Evolutionary conservation across 495 filamentous ascomycete species (phyloP), one percentile per base, ranked within the genome.

Genomic region (Hypoxylon intermedium): DNA sequence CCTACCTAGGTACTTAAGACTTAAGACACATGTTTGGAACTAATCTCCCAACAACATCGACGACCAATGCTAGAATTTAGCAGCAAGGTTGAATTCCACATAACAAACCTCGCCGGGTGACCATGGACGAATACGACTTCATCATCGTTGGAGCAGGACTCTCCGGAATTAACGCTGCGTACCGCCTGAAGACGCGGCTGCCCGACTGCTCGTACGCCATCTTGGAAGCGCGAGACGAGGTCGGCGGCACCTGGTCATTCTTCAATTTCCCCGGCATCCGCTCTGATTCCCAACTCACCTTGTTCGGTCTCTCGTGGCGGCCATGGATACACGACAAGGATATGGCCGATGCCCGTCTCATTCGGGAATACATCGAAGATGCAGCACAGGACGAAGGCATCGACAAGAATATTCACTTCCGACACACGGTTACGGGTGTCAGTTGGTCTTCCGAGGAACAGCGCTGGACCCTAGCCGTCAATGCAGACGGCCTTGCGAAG

Each of bases 191-290:
- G 65, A 76, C 77, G 2, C 71, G 83, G 59, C 66, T 86, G 3
- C 86, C 89, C 0, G 63, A 80, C 26, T 75, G 75, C 53, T 75
- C 67, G 50, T 89, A 84, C 67, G 75, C 79, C 42, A 79, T 91
- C 51, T 75, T 91, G 23, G 88, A 91, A 68, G 76, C 80, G 1
- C 85, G 87, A 40, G 61, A 75, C 43, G 75, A 74, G 4, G 74
- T 89, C 3, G 88, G 88, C 11, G 88, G 88, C 1, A 91, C 88
- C 3, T 91, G 88, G 88, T 82, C 83, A 63, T 82, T 90, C 48
- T 91, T 88, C 73, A 80, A 80, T 21, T 91, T 88, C 51, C 87
- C 87, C 3, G 88, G 87, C 1, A 79, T 87, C 37, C 84, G 86
- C 34, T 85, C 84, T 28, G 87, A 89, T 72, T 86, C 83, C 6